Evolutionary conservation across 2,329 filamentous ascomycete species (phyloP).

Genomic region (Fusarium pseudocircinatum): DNA sequence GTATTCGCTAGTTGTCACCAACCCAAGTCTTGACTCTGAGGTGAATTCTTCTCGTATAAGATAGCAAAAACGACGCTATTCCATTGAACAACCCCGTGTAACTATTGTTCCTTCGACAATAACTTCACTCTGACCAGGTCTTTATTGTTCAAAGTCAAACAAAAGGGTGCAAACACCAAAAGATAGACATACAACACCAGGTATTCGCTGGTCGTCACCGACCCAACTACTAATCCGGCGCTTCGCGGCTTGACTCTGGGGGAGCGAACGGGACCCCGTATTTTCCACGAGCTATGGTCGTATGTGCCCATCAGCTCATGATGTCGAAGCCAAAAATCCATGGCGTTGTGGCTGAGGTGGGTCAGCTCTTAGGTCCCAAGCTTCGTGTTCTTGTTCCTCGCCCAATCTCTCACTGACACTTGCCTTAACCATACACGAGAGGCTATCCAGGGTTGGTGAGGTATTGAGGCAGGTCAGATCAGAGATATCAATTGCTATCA

Average conservation of each 20-base stretch:
- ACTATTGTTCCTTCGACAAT: not conserved
- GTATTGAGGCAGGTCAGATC: no score
- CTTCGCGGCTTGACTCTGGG: constrained; percentile 13
- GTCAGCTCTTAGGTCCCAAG: no score
- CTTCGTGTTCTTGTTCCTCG: no score
- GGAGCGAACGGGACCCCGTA: constrained; percentile 15
- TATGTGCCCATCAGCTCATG: not conserved
- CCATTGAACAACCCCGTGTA: not conserved
- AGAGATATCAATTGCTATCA: no score
- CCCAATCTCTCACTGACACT: no score
- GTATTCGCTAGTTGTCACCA: not conserved
- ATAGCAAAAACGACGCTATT: not conserved
- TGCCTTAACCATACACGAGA: no score
- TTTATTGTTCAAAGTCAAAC: not conserved
- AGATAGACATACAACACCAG: not conserved
- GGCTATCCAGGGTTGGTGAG: no score
- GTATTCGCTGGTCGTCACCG: constrained; percentile 18
- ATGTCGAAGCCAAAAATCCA: not conserved
- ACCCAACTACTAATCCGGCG: constrained; percentile 15
- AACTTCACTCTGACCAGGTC: accelerated
- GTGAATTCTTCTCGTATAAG: accelerated
- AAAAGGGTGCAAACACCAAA: not conserved
- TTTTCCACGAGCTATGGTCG: constrained; percentile 10
- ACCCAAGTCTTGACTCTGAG: not conserved
- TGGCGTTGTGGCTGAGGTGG: not conserved